A percentile compares a stretch with the other conserved stretches of the same genome.
Conservation (phyloP, 768 basidiomycete species). For the Melanogaster broomeanus region DNA sequence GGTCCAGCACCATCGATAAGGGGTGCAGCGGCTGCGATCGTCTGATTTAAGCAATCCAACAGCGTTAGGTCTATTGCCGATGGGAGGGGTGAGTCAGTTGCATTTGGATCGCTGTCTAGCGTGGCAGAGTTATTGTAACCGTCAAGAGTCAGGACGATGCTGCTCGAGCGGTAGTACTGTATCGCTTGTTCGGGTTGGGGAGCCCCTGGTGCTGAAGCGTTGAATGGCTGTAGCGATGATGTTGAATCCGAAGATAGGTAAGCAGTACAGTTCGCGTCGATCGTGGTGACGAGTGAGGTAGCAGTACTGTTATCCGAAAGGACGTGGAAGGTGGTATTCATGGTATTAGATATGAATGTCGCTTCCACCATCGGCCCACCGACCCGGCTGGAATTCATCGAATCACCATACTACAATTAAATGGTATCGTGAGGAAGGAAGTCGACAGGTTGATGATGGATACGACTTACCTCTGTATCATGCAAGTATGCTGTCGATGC, state of each 20-base stretch:
- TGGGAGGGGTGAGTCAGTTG: constrained; percentile 52
- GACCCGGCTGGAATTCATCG: constrained; percentile 47
- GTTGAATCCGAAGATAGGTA: constrained; percentile 35
- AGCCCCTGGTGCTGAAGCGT: constrained; percentile 22
- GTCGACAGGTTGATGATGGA: neutral
- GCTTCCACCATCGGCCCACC: constrained; percentile 46
- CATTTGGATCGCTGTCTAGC: constrained; percentile 39
- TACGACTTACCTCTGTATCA: constrained; percentile 40
- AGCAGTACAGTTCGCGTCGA: constrained; percentile 46
- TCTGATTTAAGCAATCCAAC: constrained; percentile 59
- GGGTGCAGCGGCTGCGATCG: constrained; percentile 60
- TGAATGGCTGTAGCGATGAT: constrained; percentile 35
- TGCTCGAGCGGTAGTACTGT: constrained; percentile 73
- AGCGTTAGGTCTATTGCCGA: constrained; percentile 48
- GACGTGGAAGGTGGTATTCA: constrained; percentile 45
- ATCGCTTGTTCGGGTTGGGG: constrained; percentile 54
- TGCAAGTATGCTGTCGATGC: constrained; percentile 36
- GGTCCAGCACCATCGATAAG: constrained; percentile 44
- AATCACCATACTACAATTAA: constrained; percentile 44
- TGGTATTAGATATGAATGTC: constrained; percentile 40
- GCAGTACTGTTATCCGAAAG: constrained; percentile 52
- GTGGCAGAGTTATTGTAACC: constrained; percentile 67
- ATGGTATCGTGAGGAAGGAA: neutral
- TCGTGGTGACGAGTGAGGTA: constrained; percentile 41
- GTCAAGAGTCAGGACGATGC: constrained; percentile 59